Evolutionary conservation across 352 stramenopile genomes (phyloP).

Genomic region (Globisporangium carolinianum): DNA sequence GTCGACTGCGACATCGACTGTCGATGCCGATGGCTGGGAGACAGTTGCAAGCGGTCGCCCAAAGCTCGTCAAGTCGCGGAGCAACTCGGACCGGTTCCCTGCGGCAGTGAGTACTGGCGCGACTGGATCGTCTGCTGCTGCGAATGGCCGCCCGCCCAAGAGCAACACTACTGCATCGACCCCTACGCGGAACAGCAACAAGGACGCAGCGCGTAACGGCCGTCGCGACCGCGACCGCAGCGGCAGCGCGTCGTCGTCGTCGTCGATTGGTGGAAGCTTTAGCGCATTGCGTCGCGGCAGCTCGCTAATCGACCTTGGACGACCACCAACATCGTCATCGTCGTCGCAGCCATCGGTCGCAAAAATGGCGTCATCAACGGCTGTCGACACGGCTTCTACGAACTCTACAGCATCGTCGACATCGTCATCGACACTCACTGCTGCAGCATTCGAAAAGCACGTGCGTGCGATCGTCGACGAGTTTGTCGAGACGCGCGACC

Average conservation of each 20-base stretch:
- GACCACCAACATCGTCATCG: slow-evolving; percentile 29
- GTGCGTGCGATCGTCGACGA: slow-evolving; percentile 77
- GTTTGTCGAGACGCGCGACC: slow-evolving; percentile 81
- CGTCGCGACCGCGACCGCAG: slow-evolving; percentile 45
- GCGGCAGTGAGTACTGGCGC: no score
- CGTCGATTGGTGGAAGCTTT: slow-evolving; percentile 17
- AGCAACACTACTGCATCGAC: slow-evolving; percentile 6
- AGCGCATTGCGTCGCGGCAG: slow-evolving; percentile 7
- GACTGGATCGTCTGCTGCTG: slow-evolving; percentile 2
- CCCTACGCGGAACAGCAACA: slow-evolving; percentile 15
- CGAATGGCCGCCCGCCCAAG: slow-evolving; percentile 23
- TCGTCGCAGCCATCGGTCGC: slow-evolving; percentile 11
- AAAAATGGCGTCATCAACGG: background rate
- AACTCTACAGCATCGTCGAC: slow-evolving; percentile 21
- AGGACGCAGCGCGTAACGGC: slow-evolving; percentile 13
- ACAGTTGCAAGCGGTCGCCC: slow-evolving; percentile 44
- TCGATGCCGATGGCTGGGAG: slow-evolving; percentile 69
- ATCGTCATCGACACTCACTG: slow-evolving; percentile 14
- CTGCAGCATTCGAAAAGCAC: slow-evolving; percentile 78
- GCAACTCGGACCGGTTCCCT: slow-evolving; percentile 46
- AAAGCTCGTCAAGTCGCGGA: slow-evolving; percentile 61
- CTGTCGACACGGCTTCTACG: no score
- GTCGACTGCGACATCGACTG: slow-evolving; percentile 7
- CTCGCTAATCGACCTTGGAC: slow-evolving; percentile 19
- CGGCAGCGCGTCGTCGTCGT: slow-evolving; percentile 53